Conservation (phyloP, 2,329 filamentous ascomycete species). For the Taxawa tesnikishii region DNA sequence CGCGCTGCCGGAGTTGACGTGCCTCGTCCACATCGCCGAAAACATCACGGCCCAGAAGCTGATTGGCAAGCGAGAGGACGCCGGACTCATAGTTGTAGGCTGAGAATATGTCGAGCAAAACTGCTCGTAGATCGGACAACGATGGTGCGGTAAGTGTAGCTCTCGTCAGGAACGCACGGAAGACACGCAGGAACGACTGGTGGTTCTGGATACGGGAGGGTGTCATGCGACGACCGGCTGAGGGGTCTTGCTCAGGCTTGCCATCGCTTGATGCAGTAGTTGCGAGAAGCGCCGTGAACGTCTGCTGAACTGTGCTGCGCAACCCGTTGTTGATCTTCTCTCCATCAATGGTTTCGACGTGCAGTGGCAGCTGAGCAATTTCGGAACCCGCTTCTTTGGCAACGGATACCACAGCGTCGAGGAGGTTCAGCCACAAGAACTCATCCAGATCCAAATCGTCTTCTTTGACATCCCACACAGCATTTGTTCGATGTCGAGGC, state of each 20-base stretch:
- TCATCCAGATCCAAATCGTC: slow-evolving; percentile 49
- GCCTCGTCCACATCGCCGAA: slow-evolving; percentile 73
- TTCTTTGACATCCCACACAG: slow-evolving; percentile 36
- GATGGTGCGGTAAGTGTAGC: slow-evolving; percentile 74
- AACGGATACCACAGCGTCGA: slow-evolving; percentile 48
- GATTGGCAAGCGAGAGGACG: slow-evolving; percentile 72
- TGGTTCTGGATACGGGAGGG: slow-evolving; percentile 20
- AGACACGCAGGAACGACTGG: slow-evolving; percentile 68
- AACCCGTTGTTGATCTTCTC: slow-evolving; percentile 57
- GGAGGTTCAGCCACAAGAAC: slow-evolving; percentile 52
- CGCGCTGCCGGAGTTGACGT: slow-evolving; percentile 62
- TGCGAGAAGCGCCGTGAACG: slow-evolving; percentile 9
- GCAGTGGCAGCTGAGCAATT: slow-evolving; percentile 12
- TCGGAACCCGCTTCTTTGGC: slow-evolving; percentile 35
- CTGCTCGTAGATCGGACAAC: slow-evolving; percentile 71
- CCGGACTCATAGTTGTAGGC: slow-evolving; percentile 94
- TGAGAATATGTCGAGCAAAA: slow-evolving; percentile 81
- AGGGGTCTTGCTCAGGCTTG: slow-evolving; percentile 7
- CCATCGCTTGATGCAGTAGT: slow-evolving; percentile 4
- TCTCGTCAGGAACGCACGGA: slow-evolving; percentile 76
- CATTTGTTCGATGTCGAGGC: slow-evolving; percentile 20
- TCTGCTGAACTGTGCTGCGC: slow-evolving; percentile 7
- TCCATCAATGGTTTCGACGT: slow-evolving; percentile 5
- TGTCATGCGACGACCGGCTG: slow-evolving; percentile 27
- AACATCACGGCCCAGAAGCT: slow-evolving; percentile 75